Evolutionary conservation across 202 grass and related monocot species (phyloP), one percentile per base, ranked within the genome.

Genomic region (Cymbopogon flexuosus): DNA sequence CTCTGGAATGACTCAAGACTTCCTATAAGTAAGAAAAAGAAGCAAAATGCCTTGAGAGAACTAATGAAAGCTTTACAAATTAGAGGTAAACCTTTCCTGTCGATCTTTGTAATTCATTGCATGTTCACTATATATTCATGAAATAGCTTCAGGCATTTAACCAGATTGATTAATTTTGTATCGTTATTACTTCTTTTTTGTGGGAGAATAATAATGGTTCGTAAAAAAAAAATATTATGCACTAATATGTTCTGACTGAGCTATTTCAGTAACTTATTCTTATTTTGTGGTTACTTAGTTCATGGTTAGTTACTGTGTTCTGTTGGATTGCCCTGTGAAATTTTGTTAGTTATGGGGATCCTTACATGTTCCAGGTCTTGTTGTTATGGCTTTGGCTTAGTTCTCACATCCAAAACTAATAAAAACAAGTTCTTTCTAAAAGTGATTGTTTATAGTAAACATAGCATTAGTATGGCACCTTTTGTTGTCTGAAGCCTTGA

Each of bases 61-160:
- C 41, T 97, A 60, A 94, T 70, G 88, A 88, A 24, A 85, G 77
- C 33, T 79, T 77, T 94, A 65, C 75, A 47, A 46, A 87, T 35
- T 19, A 71, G 12, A 84, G 94, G 94, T 97, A 92, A 65, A 23
- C 52, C 34, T 57, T 47, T 57, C 41, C 30, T 51, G 31, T 40
- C 52, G 34, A 1, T 43, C 39, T 75, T 58, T 19, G 16, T 14
- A 74, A 18, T 68, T 27, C 5, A 2, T 79, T 79, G 40, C 51
- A 58, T 68, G 21, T 67, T 68, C n/a, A 78, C 12, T 72, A 6
- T 72, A 14, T 29, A 22, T 31, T 42, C 75, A 72, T 36, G 21
- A 60, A 78, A 62, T 56, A 73, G 16, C 54, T 11, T 58, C 52
- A 62, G 27, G 30, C 62, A 14, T n/a, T 72, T 79, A 54, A 65